Base-by-base conservation (phyloP, 2,329 filamentous ascomycete species). In the Cladophialophora bantiana region DNA sequence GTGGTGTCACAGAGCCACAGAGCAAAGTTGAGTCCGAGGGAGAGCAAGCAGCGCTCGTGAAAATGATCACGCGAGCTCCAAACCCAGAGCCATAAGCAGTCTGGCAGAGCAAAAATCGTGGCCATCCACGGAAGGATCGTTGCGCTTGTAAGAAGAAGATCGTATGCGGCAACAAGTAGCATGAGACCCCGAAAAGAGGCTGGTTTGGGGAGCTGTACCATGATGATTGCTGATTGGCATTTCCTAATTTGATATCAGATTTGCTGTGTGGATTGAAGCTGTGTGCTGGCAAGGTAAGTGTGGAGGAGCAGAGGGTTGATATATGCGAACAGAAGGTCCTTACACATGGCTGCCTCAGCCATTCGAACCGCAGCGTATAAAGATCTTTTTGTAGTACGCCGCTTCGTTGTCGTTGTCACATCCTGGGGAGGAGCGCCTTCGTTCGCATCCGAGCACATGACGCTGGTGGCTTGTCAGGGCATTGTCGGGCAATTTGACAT, bases 111-210 rank as follows among this genome's bases (percentile, higher is more conserved):
- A 13, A 12, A n/a, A 4, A 35, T 9, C n/a, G 53, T 18, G 13
- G 31, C 31, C 13, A 55, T 9, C 9, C 15, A 35, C 12, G 53
- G 53, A 55, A 55, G 53, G 18, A 55, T 32, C 4, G 36, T 20
- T 40, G n/a, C 20, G 20, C n/a, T 18, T 10, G 34, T n/a, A 18
- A 54, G 20, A 4, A 36, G 35, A 18, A 53, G 18, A 18, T 45
- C 34, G 48, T 34, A 54, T n/a, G 42, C 42, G n/a, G 45, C 48
- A 52, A 31, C 20, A n/a, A 61, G 59, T 7, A 53, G 5, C 13
- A 61, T 42, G 59, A 61, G 45, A 38, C 26, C 34, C 12, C 32
- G 20, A 26, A 54, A 54, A 34, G 59, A 53, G 45, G 45, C 13
- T 35, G 10, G 34, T 42, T n/a, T 59, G 6, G n/a, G 26, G 3